These are phyloP conservation scores for Globisporangium abappressorium DNA, from an alignment of 352 stramenopile genomes.

Conservation along the genomic window DNA sequence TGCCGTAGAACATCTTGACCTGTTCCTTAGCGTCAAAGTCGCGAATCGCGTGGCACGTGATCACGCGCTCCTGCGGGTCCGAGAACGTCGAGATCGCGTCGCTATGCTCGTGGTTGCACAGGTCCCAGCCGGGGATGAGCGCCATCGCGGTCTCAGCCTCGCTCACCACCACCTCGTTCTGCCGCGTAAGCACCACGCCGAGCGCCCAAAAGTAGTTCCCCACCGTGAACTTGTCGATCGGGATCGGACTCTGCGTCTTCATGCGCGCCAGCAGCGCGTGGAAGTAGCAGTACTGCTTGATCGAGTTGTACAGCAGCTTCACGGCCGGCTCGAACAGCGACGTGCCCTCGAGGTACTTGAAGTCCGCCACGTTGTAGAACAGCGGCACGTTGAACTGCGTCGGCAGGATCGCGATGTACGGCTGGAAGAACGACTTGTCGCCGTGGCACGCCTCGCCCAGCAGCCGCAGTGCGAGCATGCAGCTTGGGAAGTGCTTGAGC, in stretches of 20 bases:
- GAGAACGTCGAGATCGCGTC: slow-evolving; percentile 42
- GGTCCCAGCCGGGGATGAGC: slow-evolving; percentile 61
- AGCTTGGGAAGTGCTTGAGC: slow-evolving; percentile 37
- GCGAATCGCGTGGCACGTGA: slow-evolving; percentile 43
- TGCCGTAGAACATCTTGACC: slow-evolving; percentile 64
- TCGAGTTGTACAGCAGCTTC: slow-evolving; percentile 52
- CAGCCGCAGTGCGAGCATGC: slow-evolving; percentile 38
- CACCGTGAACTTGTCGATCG: slow-evolving; percentile 38
- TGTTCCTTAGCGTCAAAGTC: slow-evolving; percentile 34
- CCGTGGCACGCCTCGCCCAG: slow-evolving; percentile 30
- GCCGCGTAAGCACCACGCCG: slow-evolving; percentile 53
- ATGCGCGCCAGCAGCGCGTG: slow-evolving; percentile 23
- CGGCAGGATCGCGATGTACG: slow-evolving; percentile 48
- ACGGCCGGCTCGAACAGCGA: slow-evolving; percentile 36
- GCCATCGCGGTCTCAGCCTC: slow-evolving; percentile 29
- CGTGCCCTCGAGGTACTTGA: slow-evolving; percentile 37
- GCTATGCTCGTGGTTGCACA: slow-evolving; percentile 61
- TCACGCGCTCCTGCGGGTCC: slow-evolving; percentile 24
- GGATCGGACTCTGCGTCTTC: slow-evolving; percentile 25
- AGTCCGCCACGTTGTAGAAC: slow-evolving; percentile 43
- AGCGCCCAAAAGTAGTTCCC: slow-evolving; percentile 57
- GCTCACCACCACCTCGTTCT: slow-evolving; percentile 45
- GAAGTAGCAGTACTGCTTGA: slow-evolving; percentile 64
- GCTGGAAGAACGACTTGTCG: slow-evolving; percentile 30
- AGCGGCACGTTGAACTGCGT: slow-evolving; percentile 44